These are phyloP conservation scores for Styphnolobium japonicum DNA, from an alignment of 306 rosid genomes.

Conservation along the genomic window DNA sequence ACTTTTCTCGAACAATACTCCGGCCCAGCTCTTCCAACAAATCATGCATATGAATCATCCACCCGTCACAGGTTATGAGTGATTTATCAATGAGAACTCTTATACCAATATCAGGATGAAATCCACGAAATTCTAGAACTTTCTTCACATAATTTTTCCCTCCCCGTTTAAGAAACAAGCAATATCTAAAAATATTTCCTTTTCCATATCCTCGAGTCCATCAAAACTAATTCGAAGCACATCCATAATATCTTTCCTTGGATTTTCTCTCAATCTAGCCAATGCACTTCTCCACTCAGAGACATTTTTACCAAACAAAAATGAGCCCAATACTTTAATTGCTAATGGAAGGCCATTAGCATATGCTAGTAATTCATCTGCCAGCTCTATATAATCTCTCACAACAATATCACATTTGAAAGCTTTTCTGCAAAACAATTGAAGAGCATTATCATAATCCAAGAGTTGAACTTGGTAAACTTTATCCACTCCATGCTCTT, in stretches of 20 bases:
- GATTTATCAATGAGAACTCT: neutral
- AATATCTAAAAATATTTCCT: constrained; percentile 27
- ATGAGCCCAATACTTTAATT: constrained; percentile 8
- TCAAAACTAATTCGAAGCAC: constrained; percentile 11
- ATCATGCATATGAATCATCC: neutral
- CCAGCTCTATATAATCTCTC: neutral
- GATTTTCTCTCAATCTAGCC: neutral
- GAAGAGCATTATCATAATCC: neutral
- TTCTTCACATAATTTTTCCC: fast-evolving
- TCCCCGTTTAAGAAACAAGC: neutral
- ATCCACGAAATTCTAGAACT: neutral
- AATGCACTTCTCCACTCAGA: neutral
- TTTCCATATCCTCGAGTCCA: neutral
- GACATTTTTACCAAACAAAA: neutral
- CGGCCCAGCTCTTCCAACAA: neutral
- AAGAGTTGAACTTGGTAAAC: neutral
- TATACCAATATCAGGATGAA: neutral
- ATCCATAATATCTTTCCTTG: neutral
- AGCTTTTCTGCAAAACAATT: constrained; percentile 15
- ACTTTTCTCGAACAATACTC: neutral
- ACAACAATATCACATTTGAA: neutral
- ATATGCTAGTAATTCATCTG: neutral
- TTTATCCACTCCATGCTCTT: neutral
- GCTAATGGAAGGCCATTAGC: constrained; percentile 19
- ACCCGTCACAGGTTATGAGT: neutral